Base-by-base conservation (phyloP, 1,139 yeast genomes). In the Kodamaea anthophila region DNA sequence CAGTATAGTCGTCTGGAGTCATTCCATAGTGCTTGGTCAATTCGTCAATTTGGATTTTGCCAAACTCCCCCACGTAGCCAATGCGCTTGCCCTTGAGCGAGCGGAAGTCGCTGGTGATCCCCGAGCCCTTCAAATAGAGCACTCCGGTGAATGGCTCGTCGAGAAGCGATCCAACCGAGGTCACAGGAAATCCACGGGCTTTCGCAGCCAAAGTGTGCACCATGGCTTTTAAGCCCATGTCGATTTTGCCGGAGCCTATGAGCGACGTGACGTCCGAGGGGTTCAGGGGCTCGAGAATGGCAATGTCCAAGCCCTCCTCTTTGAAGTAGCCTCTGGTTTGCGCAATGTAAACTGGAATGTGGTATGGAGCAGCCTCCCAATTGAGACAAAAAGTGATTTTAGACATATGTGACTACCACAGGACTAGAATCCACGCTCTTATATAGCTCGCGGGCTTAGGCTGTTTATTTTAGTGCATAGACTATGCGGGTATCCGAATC, bases 171-270 rank as follows among this genome's bases (percentile, higher is more conserved):
- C 70, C 78, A 37, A 72, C 65, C 8, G 77, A 68, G 15, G 76
- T 72, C 16, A 72, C 76, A 14, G 76, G 75, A 47, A 58, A 72
- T 4, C 77, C 77, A 38, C 77, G 60, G 11, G 78, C 78, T 46
- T 70, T 71, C 13, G 77, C 77, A 35, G 78, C 78, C 41, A 72
- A 55, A 3, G 78, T 72, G 42, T 72, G 78, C 40, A 72, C 72
- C 78, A 72, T 72, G 25, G 78, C 78, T 49, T 72, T 72, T 39
- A 72, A 56, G 10, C 78, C 78, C 74, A 72, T 70, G 46, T 72
- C 77, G 32, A 70, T 59, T 41, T 72, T 72, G 13, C 77, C 78
- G 2, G 71, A 58, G 3, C 77, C 77, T 46, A 72, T 67, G 41
- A 72, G 57, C 39, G 70, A 77, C 24, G 77, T 72, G 24, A 72